These are phyloP conservation scores for Phialemoniopsis sp. DNA, from an alignment of 2,329 filamentous ascomycete genomes.

Conservation along the genomic window DNA sequence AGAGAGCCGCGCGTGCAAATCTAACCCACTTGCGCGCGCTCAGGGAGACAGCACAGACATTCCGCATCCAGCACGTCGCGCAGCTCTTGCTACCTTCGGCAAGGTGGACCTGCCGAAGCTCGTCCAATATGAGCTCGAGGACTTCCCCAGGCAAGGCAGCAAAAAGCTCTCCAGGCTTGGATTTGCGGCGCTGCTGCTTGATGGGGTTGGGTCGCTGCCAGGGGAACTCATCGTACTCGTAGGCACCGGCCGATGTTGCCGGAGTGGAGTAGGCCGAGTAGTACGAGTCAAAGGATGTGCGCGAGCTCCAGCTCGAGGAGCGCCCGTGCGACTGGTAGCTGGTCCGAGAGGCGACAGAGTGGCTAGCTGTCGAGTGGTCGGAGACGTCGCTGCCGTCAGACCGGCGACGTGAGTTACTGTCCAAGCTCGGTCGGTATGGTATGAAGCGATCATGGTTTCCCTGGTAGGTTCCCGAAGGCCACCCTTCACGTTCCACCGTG, in stretches of 20 bases:
- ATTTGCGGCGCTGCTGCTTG: slow-evolving; percentile 23
- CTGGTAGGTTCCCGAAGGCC: no score
- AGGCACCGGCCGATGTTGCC: slow-evolving; percentile 3
- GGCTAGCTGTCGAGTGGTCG: slow-evolving; percentile 22
- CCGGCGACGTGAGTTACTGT: slow-evolving; percentile 15
- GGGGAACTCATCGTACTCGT: slow-evolving; percentile 9
- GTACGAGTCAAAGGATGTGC: slow-evolving; percentile 18
- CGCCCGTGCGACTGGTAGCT: slow-evolving; percentile 24
- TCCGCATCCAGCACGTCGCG: slow-evolving; percentile 62
- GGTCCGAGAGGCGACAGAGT: slow-evolving; percentile 12
- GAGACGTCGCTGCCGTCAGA: slow-evolving; percentile 15
- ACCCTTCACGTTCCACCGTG: no score
- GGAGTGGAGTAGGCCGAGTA: slow-evolving; percentile 6
- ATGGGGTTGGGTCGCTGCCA: slow-evolving; percentile 27
- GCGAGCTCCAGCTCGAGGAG: slow-evolving; percentile 17
- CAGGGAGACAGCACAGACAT: slow-evolving; percentile 47
- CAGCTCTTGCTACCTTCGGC: slow-evolving; percentile 45
- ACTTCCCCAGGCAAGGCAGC: slow-evolving; percentile 55
- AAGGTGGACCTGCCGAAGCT: slow-evolving; percentile 49
- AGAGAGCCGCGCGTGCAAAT: slow-evolving; percentile 47
- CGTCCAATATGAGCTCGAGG: slow-evolving; percentile 49
- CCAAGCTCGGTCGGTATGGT: slow-evolving; percentile 7
- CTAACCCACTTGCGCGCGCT: slow-evolving; percentile 48
- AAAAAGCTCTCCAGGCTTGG: slow-evolving; percentile 47
- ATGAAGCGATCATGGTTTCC: no score